phyloP scores from a whole-genome alignment of 805 yeast genomes.

The Kodamaea fukazawae region DNA sequence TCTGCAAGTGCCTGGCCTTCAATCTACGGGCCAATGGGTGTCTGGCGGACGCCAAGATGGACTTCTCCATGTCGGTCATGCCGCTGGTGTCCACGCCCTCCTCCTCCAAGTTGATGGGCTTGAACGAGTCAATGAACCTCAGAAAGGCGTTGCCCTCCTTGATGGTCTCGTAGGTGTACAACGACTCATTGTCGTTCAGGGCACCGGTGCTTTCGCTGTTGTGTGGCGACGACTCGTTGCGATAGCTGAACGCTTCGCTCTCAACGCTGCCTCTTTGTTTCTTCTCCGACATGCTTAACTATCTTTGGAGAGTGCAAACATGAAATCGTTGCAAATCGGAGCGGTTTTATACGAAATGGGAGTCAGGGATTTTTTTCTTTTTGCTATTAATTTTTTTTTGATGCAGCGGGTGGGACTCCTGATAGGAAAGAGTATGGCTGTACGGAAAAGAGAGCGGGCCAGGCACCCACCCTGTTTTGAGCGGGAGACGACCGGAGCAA shows the following conservation, averaged over 20 bases:
- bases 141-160: conserved; percentile 16
- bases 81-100: conserved; percentile 21
- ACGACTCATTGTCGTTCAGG: conserved; percentile 8
- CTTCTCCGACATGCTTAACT: conserved; percentile 2
- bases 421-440: no score
- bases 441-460: no score
- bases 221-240: conserved; percentile 11
- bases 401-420: no score
- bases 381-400: no score
- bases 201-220: background rate
- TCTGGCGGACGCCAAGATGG: conserved; percentile 38
- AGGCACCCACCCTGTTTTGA: no score
- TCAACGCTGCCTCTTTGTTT: conserved; percentile 5
- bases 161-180: conserved; percentile 11
- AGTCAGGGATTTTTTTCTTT: no score
- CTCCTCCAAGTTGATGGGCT: conserved; percentile 36
- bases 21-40: conserved; percentile 43
- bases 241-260: conserved; percentile 13
- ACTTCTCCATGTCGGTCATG: conserved; percentile 39
- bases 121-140: conserved; percentile 36
- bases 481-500: no score
- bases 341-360: background rate
- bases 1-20: conserved; percentile 53
- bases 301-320: background rate
- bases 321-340: background rate